A percentile compares a stretch with the other conserved stretches of the same genome.
phyloP scores from a whole-genome alignment of 1,139 yeast genomes.

The Trichomonascaceae sp. region DNA sequence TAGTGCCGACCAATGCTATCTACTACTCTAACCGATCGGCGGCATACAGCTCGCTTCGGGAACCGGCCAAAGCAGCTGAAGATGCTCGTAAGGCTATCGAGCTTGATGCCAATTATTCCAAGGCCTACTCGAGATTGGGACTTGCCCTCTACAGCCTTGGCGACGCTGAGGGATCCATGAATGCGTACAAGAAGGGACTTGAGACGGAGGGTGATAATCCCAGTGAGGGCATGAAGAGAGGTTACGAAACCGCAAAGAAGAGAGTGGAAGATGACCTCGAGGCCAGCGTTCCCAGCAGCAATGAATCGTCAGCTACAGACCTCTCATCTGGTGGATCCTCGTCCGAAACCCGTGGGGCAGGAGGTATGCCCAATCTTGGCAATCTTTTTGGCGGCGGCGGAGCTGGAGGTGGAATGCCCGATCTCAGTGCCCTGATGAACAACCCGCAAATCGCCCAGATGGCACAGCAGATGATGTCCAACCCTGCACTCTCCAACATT shows the following conservation, averaged over 20 bases:
- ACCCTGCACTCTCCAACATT: conserved; percentile 70
- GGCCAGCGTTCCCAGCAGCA: conserved; percentile 15
- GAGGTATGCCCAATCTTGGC: conserved; percentile 7
- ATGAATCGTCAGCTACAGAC: conserved; percentile 15
- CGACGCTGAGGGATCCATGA: conserved; percentile 76
- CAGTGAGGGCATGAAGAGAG: conserved; percentile 84
- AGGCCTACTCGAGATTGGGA: conserved; percentile 92
- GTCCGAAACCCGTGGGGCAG: conserved; percentile 21
- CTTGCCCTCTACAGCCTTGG: conserved; percentile 86
- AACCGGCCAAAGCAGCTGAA: conserved; percentile 63
- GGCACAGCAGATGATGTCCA: conserved; percentile 85
- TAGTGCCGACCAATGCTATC: conserved; percentile 63
- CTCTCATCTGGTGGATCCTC: conserved; percentile 21
- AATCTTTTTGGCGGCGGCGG: conserved; percentile 6
- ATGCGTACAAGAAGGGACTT: conserved; percentile 80
- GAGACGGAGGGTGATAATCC: conserved; percentile 77
- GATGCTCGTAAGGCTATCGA: conserved; percentile 78
- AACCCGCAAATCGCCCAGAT: conserved; percentile 78
- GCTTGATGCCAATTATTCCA: conserved; percentile 67
- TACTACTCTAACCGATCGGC: conserved; percentile 95
- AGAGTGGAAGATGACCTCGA: conserved; percentile 67
- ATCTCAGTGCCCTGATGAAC: conserved; percentile 60
- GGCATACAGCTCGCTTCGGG: conserved; percentile 68
- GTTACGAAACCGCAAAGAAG: conserved; percentile 84
- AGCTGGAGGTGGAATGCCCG: conserved; percentile 65